Percentiles rank a stretch among this genome's conserved stretches.
Evolutionary conservation across 768 basidiomycete species (phyloP).

Genomic region (Panaeolus papilionaceus): DNA sequence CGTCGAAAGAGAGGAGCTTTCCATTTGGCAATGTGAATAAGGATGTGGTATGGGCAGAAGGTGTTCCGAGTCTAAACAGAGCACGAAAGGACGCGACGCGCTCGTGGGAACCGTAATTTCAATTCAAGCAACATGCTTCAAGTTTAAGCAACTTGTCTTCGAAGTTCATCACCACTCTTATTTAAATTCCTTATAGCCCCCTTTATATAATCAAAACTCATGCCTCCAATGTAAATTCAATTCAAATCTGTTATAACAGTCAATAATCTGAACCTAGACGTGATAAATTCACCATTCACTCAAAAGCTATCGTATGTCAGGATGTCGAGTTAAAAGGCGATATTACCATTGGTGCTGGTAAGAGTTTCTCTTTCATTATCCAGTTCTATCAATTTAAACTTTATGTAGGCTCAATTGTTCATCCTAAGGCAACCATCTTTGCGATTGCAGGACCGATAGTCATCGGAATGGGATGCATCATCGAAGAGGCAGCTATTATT

Average conservation of each 20-base stretch:
- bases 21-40: slow-evolving; percentile 31
- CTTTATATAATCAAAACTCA: slow-evolving; percentile 18
- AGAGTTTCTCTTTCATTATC: background rate
- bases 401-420: slow-evolving; percentile 77
- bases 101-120: slow-evolving; percentile 2
- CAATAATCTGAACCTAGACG: slow-evolving; percentile 52
- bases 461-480: slow-evolving; percentile 86
- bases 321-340: slow-evolving; percentile 96
- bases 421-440: slow-evolving; percentile 94
- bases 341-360: slow-evolving; percentile 89
- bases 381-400: slow-evolving; percentile 14
- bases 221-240: slow-evolving; percentile 45
- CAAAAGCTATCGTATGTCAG: slow-evolving; percentile 89
- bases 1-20: slow-evolving; percentile 41
- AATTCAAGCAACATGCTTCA: background rate
- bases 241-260: slow-evolving; percentile 13
- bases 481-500: slow-evolving; percentile 91
- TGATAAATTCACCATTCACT: slow-evolving; percentile 90
- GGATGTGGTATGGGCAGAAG: slow-evolving; percentile 2
- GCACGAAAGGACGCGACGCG: background rate
- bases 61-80: background rate
- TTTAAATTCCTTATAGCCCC: background rate
- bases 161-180: background rate
- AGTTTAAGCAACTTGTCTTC: too few relatives aligned
- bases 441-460: slow-evolving; percentile 91